Conservation (phyloP, 768 basidiomycete species). For the Pleurotus cornucopiae region DNA sequence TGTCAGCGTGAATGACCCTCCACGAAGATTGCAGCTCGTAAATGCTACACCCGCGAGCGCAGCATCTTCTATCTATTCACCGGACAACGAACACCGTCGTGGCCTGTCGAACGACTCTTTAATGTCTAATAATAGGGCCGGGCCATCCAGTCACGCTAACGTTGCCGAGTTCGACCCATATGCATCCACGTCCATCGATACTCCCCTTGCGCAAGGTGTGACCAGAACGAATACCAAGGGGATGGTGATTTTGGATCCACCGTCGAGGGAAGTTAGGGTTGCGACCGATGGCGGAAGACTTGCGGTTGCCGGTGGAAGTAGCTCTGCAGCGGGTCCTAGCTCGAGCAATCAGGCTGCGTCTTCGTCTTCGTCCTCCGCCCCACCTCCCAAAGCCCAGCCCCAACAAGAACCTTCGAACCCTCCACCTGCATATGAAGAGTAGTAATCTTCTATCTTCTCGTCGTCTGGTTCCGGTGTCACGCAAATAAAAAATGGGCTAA, state of each 20-base stretch:
- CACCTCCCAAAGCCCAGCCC: background rate
- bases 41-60: conserved; percentile 32
- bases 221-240: conserved; percentile 6
- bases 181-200: conserved; percentile 1
- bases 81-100: conserved; percentile 1
- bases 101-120: conserved; percentile 1
- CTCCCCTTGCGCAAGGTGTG: conserved; percentile 4
- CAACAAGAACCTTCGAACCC: background rate
- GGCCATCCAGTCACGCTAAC: background rate
- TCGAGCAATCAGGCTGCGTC: background rate
- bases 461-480: too few species aligned
- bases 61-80: conserved; percentile 14
- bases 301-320: background rate
- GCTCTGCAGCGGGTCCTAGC: background rate
- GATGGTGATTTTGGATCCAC: conserved; percentile 6
- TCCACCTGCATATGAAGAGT: conserved; percentile 6
- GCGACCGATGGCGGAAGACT: conserved; percentile 3
- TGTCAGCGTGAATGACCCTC: conserved; percentile 34
- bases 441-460: background rate
- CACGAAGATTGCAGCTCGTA: conserved; percentile 31
- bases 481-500: too few species aligned
- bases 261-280: conserved; percentile 6
- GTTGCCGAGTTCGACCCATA: conserved; percentile 6
- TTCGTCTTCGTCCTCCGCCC: background rate
- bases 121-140: background rate